Evolutionary conservation across 495 filamentous ascomycete genomes (phyloP), one percentile per base, ranked within the genome.

Genomic region (Penicillium paxilli): DNA sequence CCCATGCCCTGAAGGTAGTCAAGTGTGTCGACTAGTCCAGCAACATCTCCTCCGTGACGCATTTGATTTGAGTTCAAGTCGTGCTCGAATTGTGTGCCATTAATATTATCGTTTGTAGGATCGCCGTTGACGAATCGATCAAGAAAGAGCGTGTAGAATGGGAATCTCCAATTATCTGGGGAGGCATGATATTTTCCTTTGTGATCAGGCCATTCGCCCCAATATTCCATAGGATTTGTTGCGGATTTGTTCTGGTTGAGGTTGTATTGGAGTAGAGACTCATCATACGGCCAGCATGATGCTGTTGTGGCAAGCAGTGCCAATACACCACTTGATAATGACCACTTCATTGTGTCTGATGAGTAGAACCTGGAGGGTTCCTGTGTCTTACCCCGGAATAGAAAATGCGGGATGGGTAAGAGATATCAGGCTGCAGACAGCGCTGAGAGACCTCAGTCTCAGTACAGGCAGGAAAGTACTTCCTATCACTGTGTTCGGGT

Each of bases 1-100:
- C 87, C 87, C 83, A 88, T 83, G 49, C 87, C 87, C 53, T 87
- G 83, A 23, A 90, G 66, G 62, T 90, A 90, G 64, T 90, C 87
- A 42, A 90, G 68, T 14, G 82, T 85, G 55, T 87, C 82, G 23
- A 81, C 57, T 25, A 90, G 55, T 10, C 87, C 87, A 48, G 71
- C 73, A 17, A 87, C 73, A 67, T 90, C 87, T 46, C 87, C 87
- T 53, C 87, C 87, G 70, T 87, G 83, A 21, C 87, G 83, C 65
- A 90, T 79, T 64, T 88, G 86, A 40, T 81, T 90, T 47, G 80
- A 82, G 52, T 75, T 76, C 20, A 83, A 60, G 62, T 90, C 87
- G 59, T 87, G 85, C 64, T 90, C 87, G 57, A 82, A 90, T 9
- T 77, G 37, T 4, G 85, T 88, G 4, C 77, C 84, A 60, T 90